Conservation (phyloP, 306 rosid genomes). For the Castanopsis chinensis region DNA sequence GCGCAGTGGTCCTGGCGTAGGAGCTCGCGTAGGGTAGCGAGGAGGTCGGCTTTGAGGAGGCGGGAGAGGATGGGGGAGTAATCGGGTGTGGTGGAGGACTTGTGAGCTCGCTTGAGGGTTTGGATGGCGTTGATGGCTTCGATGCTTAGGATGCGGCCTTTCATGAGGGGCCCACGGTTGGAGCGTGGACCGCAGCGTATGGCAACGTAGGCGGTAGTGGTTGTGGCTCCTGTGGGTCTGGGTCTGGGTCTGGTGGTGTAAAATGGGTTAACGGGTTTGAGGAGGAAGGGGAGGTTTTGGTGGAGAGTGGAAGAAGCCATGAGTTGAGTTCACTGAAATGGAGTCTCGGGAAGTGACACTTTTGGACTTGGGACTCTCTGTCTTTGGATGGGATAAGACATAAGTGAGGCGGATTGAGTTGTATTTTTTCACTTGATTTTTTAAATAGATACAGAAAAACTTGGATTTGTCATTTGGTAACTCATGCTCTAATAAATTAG, state of each 20-base stretch:
- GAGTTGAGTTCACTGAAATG: not conserved
- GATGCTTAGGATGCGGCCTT: slow-evolving; percentile 79
- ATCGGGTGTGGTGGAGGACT: slow-evolving; percentile 39
- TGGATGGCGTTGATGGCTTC: slow-evolving; percentile 45
- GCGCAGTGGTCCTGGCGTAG: no score
- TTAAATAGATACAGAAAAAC: no score
- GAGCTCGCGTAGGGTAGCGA: slow-evolving; percentile 76
- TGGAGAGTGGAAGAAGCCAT: slow-evolving; percentile 57
- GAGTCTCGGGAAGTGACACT: not conserved
- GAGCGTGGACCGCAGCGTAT: slow-evolving; percentile 83
- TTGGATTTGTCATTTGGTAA: no score
- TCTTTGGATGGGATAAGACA: no score
- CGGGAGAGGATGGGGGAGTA: slow-evolving; percentile 20
- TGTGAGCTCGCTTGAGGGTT: slow-evolving; percentile 65
- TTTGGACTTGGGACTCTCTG: no score
- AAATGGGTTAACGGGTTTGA: not conserved
- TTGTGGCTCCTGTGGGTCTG: no score
- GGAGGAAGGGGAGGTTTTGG: slow-evolving; percentile 41
- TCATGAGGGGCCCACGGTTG: slow-evolving; percentile 77
- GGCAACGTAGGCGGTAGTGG: slow-evolving; percentile 11
- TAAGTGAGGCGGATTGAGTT: no score
- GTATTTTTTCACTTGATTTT: accelerated
- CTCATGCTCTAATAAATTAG: no score
- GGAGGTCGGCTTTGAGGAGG: slow-evolving; percentile 66
- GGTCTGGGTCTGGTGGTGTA: not conserved